These are phyloP conservation scores for Scenedesmus sp. DNA, from an alignment of 163 green algal species.

Conservation along the genomic window DNA sequence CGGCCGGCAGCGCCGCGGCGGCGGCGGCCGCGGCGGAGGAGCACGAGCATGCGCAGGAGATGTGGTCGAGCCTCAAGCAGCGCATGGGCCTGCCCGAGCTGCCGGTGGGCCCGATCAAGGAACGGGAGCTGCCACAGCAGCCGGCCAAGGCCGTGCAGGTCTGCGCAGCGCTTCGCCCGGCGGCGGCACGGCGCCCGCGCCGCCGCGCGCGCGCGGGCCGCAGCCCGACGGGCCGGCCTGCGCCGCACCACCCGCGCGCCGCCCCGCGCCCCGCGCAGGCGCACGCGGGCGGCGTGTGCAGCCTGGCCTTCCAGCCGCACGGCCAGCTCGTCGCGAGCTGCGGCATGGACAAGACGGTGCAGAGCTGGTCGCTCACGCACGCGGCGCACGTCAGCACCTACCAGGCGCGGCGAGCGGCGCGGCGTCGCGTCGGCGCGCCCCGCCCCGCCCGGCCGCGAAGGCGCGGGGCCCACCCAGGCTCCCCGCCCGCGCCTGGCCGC, in stretches of 20 bases:
- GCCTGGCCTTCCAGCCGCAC: conserved; percentile 1
- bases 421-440: no score
- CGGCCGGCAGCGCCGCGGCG: not conserved
- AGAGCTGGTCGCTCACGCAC: conserved; percentile 53
- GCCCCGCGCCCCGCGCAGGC: conserved; percentile 5
- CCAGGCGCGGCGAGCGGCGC: conserved; percentile 21
- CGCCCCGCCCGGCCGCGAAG: no score
- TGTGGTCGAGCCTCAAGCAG: conserved; percentile 21
- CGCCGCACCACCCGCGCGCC: no score
- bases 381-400: not conserved
- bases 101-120: not conserved
- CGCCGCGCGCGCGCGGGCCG: no score
- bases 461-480: no score
- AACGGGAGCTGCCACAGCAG: conserved; percentile 17
- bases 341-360: conserved; percentile 53
- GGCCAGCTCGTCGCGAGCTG: conserved; percentile 58
- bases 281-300: conserved; percentile 14
- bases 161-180: no score
- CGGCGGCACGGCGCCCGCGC: no score
- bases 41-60: not conserved
- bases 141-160: conserved; percentile 18
- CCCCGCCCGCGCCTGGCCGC: not conserved
- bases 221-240: not conserved
- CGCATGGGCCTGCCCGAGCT: conserved; percentile 40
- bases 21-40: not conserved